Base-by-base conservation (phyloP, 306 rosid species). In the Crotalaria pallida region DNA sequence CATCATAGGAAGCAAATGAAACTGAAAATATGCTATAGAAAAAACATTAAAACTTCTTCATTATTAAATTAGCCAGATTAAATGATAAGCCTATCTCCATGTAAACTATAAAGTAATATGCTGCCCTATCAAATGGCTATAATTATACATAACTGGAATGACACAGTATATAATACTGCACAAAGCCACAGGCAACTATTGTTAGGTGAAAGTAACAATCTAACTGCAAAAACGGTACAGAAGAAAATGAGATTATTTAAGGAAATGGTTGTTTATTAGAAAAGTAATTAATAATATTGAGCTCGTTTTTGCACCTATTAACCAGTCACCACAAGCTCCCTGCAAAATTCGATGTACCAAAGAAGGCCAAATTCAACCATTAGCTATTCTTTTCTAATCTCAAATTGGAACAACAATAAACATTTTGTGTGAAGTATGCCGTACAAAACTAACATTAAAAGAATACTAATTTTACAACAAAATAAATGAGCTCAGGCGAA, bases 341-440 rank as follows among this genome's bases (percentile, higher is more conserved):
- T 45, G 51, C 16, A 2, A 15, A 22, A 40, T 26, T 58, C 24
- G 27, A 52, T 31, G 60, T n/a, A 10, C 24, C 51, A 65, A 41
- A 50, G 40, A 51, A 51, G 48, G 22, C 34, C 62, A 72, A 58
- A 71, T 38, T 58, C 63, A 65, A 78, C 15, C 16, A 10, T 47
- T 45, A 65, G 52, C 67, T 70, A 27, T 60, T 50, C 38, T 52
- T 65, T 53, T 70, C 44, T 22, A 44, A 15, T 69, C 34, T 63
- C 57, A 29, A 44, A 48, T 5, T 15, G 31, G 63, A 63, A 12
- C 43, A 31, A 33, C 17, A 38, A 61, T 2, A 38, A 50, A 29
- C 17, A 60, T 24, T 40, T 51, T 17, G 10, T 44, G 23, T n/a
- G n/a, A 38, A 36, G 60, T 43, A 53, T 71, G 60, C 41, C 67